Evolutionary conservation across 1,139 yeast genomes (phyloP).

Genomic region (Candida sanyaensis): DNA sequence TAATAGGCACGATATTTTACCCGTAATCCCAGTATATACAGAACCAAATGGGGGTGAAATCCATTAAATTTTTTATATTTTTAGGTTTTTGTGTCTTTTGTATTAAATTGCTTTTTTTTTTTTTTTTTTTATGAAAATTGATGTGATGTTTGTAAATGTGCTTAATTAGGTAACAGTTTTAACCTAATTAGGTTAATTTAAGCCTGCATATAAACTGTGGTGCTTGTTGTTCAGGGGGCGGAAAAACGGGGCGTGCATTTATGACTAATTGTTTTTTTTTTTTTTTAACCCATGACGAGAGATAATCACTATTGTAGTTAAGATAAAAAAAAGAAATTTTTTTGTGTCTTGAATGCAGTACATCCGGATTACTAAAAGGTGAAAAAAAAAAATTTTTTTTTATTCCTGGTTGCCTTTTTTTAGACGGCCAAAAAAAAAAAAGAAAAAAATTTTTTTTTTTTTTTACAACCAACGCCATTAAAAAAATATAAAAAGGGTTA

Average conservation of each 20-base stretch:
- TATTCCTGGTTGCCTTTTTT: background rate
- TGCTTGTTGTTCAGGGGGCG: background rate
- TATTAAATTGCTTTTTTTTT: too few species aligned
- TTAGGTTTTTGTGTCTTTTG: too few species aligned
- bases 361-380: background rate
- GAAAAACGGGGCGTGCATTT: too few species aligned
- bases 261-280: too few species aligned
- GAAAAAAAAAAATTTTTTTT: background rate
- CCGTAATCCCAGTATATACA: too few species aligned
- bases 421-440: too few species aligned
- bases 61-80: too few species aligned
- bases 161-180: slow-evolving; percentile 4
- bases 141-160: background rate
- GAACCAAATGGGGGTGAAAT: background rate
- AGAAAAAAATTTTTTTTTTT: slow-evolving; percentile 1
- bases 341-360: too few species aligned
- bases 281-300: too few species aligned
- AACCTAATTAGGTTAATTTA: slow-evolving; percentile 2
- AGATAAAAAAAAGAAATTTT: too few species aligned
- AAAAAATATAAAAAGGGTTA: slow-evolving; percentile 8
- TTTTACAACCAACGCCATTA: background rate
- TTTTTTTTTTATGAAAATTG: slow-evolving; percentile 1
- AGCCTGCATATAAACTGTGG: slow-evolving; percentile 1
- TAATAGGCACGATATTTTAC: too few species aligned
- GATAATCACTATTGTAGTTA: too few species aligned